Percentiles rank a stretch among this genome's conserved stretches.
Evolutionary conservation across 257 asterid genomes (phyloP).

Genomic region (Apocynum venetum): DNA sequence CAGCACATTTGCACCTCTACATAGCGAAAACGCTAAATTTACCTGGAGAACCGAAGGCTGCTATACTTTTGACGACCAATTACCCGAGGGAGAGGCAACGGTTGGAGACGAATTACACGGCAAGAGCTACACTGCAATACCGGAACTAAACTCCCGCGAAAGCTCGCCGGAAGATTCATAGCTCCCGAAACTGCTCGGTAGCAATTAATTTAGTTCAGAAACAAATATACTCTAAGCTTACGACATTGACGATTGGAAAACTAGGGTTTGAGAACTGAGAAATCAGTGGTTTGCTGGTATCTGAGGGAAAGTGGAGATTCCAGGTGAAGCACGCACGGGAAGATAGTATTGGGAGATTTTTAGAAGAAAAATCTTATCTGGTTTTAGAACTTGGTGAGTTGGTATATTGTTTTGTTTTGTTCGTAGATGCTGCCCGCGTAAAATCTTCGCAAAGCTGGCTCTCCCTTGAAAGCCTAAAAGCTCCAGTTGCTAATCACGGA

Average conservation of each 20-base stretch:
- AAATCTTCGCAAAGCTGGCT: neutral
- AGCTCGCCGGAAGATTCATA: slow-evolving; percentile 60
- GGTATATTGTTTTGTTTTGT: neutral
- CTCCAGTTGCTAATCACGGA: neutral
- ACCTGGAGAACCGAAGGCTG: slow-evolving; percentile 50
- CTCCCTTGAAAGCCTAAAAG: slow-evolving; percentile 15
- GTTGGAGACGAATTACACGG: slow-evolving; percentile 33
- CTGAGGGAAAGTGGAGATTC: neutral
- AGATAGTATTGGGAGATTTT: neutral
- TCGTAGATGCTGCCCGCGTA: slow-evolving; percentile 16
- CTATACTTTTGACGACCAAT: slow-evolving; percentile 26
- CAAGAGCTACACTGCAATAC: slow-evolving; percentile 44
- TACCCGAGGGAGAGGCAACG: slow-evolving; percentile 26
- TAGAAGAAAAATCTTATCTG: slow-evolving; percentile 15
- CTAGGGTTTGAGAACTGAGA: slow-evolving; percentile 7
- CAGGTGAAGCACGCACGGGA: neutral
- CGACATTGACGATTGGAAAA: neutral
- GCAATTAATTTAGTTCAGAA: neutral
- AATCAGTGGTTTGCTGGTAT: neutral
- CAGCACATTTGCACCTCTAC: neutral
- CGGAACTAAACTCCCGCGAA: slow-evolving; percentile 52
- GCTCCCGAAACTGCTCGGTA: neutral
- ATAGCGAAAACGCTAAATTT: neutral
- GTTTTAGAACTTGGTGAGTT: neutral
- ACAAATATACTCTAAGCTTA: slow-evolving; percentile 6